Evolutionary conservation across 2,329 filamentous ascomycete species (phyloP).

Genomic region (Cylindrodendrum hubeiense): DNA sequence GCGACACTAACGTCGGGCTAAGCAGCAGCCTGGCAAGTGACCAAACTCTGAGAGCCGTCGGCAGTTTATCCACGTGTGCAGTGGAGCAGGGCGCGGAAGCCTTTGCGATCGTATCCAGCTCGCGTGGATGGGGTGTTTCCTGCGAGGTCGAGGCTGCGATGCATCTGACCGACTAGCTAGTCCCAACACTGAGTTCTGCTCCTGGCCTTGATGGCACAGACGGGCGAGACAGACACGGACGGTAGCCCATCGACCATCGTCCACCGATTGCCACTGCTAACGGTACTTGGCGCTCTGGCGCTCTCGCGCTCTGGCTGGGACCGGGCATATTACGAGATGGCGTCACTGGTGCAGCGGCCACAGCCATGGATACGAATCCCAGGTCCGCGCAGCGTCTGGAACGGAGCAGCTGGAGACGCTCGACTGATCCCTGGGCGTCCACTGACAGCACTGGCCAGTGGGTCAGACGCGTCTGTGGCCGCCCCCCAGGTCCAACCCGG

Average conservation of each 20-base stretch:
- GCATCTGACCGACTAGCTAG: slow-evolving; percentile 13
- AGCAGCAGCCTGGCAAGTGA: slow-evolving; percentile 30
- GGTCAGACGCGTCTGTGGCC: slow-evolving; percentile 35
- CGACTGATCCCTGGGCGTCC: slow-evolving; percentile 15
- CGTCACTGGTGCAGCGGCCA: slow-evolving; percentile 40
- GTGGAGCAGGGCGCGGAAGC: slow-evolving; percentile 35
- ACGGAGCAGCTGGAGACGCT: slow-evolving; percentile 28
- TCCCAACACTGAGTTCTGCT: background rate
- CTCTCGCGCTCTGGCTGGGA: slow-evolving; percentile 2
- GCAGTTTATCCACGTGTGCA: slow-evolving; percentile 43
- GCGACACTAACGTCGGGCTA: slow-evolving; percentile 26
- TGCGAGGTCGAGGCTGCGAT: background rate
- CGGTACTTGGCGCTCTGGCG: slow-evolving; percentile 34
- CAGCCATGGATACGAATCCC: slow-evolving; percentile 36
- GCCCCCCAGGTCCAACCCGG: slow-evolving; percentile 19
- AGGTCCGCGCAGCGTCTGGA: slow-evolving; percentile 30
- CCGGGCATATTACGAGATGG: slow-evolving; percentile 37
- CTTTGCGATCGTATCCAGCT: slow-evolving; percentile 16
- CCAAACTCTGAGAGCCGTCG: slow-evolving; percentile 31
- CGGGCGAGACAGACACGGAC: background rate
- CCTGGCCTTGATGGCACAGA: background rate
- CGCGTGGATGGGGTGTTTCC: slow-evolving; percentile 27
- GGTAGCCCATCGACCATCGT: background rate
- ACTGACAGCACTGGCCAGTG: slow-evolving; percentile 20
- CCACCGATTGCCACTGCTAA: slow-evolving; percentile 16